These are phyloP conservation scores for Gryganskiella cystojenkinii DNA, from an alignment of 192 early-diverging fungal species.

Conservation along the genomic window DNA sequence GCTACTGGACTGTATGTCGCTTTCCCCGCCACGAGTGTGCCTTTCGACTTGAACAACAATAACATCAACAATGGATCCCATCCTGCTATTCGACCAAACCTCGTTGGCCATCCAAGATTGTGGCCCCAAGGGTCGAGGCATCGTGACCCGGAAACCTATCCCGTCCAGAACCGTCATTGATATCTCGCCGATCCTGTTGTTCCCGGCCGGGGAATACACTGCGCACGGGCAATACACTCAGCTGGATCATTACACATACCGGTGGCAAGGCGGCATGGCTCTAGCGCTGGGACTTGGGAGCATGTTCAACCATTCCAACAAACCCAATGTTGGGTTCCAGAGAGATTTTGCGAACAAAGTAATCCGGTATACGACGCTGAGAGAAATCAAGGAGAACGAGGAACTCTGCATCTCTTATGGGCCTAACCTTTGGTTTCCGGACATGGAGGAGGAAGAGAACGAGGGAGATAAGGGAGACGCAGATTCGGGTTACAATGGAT, in stretches of 20 bases:
- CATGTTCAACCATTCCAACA: constrained; percentile 73
- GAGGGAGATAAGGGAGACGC: not conserved
- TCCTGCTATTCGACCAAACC: constrained; percentile 32
- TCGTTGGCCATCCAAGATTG: constrained; percentile 61
- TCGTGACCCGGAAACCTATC: constrained; percentile 59
- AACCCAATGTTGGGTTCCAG: constrained; percentile 70
- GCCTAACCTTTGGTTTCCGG: constrained; percentile 71
- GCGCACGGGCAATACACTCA: constrained; percentile 66
- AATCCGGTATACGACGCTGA: constrained; percentile 65
- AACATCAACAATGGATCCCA: constrained; percentile 43
- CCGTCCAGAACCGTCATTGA: constrained; percentile 58
- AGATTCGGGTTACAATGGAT: not conserved
- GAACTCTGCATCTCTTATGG: constrained; percentile 78
- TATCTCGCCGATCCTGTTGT: constrained; percentile 69
- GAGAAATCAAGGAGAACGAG: constrained; percentile 63
- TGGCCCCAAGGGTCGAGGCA: constrained; percentile 66
- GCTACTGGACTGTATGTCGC: constrained; percentile 1
- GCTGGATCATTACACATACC: constrained; percentile 76
- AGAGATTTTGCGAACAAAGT: constrained; percentile 64
- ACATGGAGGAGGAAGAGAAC: constrained; percentile 36
- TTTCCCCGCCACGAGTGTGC: not conserved
- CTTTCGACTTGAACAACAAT: not conserved
- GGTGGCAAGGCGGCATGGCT: constrained; percentile 68
- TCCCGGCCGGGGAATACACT: constrained; percentile 63
- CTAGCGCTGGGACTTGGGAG: constrained; percentile 73